Evolutionary conservation across 768 basidiomycete genomes (phyloP), one percentile per base, ranked within the genome.

Genomic region (Xerocomellus chrysenteron): DNA sequence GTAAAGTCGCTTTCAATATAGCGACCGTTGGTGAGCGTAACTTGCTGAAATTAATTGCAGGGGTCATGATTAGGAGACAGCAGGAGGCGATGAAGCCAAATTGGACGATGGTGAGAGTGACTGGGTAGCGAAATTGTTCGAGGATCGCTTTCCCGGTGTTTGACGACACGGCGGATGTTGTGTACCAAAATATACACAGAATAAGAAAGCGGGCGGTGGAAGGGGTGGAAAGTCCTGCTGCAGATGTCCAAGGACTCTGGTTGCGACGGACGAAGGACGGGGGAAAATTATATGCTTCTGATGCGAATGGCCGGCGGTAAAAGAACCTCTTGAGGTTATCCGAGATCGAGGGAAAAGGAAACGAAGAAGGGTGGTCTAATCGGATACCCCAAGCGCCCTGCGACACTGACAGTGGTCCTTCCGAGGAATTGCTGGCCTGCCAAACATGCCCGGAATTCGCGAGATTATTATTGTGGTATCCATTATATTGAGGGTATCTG

Each of bases 121-220:
- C 83, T 5, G 97, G 97, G 74, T 91, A 98, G 51, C 86, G 83
- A 74, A 98, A 99, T 64, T 89, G 87, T 63, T 80, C 94, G 64
- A 99, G 80, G 74, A 99, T 95, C 44, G 88, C 83, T 71, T 99
- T 99, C 55, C 95, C 97, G 1, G 96, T 98, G 68, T 98, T 98
- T 41, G 93, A 96, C 2, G 94, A 94, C 49, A 98, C 73, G 1
- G 96, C 96, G 7, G 94, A 97, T 4, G 88, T 86, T 16, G 86
- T 81, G 74, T 99, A 99, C 97, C 97, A 99, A 21, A 98, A 78
- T 17, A 78, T 74, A 69, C 97, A 99, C 35, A 96, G 79, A 52
- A 90, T 72, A 46, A 94, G 75, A 75, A 99, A 98, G 54, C 73
- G 77, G 12, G 75, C 28, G 1, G 75, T 74, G 3, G 78, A 62